Conservation (phyloP, 441 rosid species). For the Aleurites moluccanus region DNA sequence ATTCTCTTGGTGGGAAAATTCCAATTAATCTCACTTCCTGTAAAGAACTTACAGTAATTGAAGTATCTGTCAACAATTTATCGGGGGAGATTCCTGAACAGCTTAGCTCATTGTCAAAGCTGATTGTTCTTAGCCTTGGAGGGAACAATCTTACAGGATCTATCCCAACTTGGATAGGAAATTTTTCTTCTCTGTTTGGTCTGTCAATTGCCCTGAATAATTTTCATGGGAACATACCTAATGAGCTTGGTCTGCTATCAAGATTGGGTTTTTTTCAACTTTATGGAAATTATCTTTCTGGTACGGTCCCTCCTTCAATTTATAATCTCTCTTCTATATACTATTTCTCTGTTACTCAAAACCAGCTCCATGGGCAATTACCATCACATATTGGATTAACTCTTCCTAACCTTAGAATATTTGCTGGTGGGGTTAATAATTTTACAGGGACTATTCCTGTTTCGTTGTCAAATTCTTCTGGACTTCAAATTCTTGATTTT, state of each 20-base stretch:
- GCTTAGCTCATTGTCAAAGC: conserved; percentile 31
- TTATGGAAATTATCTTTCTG: conserved; percentile 36
- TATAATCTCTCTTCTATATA: conserved; percentile 45
- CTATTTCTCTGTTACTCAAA: conserved; percentile 33
- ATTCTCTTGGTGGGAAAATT: conserved; percentile 34
- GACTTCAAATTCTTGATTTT: conserved; percentile 36
- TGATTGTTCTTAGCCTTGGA: conserved; percentile 25
- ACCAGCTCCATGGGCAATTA: conserved; percentile 41
- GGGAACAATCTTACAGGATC: conserved; percentile 42
- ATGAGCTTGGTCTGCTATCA: conserved; percentile 36
- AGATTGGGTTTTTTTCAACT: conserved; percentile 31
- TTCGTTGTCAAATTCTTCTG: conserved; percentile 40
- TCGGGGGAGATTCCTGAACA: conserved; percentile 38
- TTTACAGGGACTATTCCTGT: conserved; percentile 40
- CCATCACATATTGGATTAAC: conserved; percentile 37
- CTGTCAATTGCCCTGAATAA: conserved; percentile 27
- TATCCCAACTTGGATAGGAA: conserved; percentile 47
- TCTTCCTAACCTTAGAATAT: conserved; percentile 31
- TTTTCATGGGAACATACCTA: conserved; percentile 40
- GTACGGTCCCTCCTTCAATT: conserved; percentile 40
- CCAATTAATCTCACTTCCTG: conserved; percentile 34
- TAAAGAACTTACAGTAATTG: conserved; percentile 22
- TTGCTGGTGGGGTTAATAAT: conserved; percentile 35
- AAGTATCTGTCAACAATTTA: conserved; percentile 26
- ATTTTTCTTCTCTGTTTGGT: conserved; percentile 34